Base-by-base conservation (phyloP, 176 grass and related monocot species). In the Aegilops sharonensis region DNA sequence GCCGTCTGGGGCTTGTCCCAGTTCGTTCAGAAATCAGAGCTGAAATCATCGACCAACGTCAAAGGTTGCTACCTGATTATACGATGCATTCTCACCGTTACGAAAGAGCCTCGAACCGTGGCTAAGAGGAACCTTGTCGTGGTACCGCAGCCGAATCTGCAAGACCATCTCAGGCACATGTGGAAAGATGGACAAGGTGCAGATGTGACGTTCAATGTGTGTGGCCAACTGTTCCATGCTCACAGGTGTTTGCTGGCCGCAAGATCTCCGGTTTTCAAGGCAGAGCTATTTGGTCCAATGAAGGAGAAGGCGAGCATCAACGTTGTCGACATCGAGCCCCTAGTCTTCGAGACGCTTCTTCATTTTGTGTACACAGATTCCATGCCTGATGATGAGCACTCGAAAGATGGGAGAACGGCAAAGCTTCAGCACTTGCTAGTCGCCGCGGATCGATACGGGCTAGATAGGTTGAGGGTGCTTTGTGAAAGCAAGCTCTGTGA, bases 281-380 rank as follows among this genome's bases (percentile, higher is more conserved):
- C 48, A 0, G 56, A 85, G 6, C 67, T 89, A 1, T 75, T 68
- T 57, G 76, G 83, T 4, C 50, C 40, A 0, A 85, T 81, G 88
- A 73, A 31, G 2, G 82, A 85, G 36, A 72, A 43, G 9, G 45
- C 4, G 6, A 39, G 45, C 45, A 48, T 48, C 45, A 4, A 48
- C 0, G 12, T 48, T 14, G 45, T 14, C 45, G 45, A 48, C 45
- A 48, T 48, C 45, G 11, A 48, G 12, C 12, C 45, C 12, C 12
- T 5, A 48, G 4, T 48, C 45, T 48, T 48, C 4, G 11, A 48
- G 45, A 4, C 45, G 11, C 45, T 48, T 48, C 45, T 48, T 48
- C 45, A 48, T 4, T 48, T 48, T 14, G 12, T 48, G 4, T 48
- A 48, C 45, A 48, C 45, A 1, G 45, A 48, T 48, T 48, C 12